Evolutionary conservation across 352 stramenopile genomes (phyloP).

Genomic region (Ochromonadaceae sp.): DNA sequence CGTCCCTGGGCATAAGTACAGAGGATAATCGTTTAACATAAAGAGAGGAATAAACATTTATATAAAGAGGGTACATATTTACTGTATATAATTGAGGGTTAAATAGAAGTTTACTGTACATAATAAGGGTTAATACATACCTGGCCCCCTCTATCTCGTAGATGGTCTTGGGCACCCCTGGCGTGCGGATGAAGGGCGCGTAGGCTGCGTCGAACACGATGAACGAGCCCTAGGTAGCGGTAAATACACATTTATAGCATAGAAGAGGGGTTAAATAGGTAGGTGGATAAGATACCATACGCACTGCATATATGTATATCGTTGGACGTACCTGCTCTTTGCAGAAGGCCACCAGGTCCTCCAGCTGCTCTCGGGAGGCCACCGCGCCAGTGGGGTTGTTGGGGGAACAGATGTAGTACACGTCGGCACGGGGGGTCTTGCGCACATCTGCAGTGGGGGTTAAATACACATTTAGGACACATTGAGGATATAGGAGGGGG

Average conservation of each 20-base stretch:
- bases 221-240: conserved; percentile 27
- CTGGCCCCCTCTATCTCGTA: conserved; percentile 62
- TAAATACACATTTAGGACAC: background rate
- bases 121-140: conserved; percentile 55
- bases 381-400: conserved; percentile 69
- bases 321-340: conserved; percentile 36
- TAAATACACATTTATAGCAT: background rate
- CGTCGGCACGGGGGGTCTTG: conserved; percentile 45
- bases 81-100: background rate
- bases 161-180: conserved; percentile 54
- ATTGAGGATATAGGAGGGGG: too few relatives aligned
- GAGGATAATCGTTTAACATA: conserved; percentile 31
- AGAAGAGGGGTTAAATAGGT: background rate
- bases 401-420: conserved; percentile 67
- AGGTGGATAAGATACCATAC: too few relatives aligned
- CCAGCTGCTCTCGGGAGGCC: conserved; percentile 52
- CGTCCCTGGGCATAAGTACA: conserved; percentile 49
- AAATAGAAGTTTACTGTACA: background rate
- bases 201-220: conserved; percentile 69
- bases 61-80: background rate
- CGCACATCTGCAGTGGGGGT: background rate
- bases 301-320: too few relatives aligned
- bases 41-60: conserved; percentile 1
- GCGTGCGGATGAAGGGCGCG: conserved; percentile 59
- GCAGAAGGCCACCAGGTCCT: conserved; percentile 47